Conservation (phyloP, 257 asterid genomes). For the Pogostemon cablin region DNA sequence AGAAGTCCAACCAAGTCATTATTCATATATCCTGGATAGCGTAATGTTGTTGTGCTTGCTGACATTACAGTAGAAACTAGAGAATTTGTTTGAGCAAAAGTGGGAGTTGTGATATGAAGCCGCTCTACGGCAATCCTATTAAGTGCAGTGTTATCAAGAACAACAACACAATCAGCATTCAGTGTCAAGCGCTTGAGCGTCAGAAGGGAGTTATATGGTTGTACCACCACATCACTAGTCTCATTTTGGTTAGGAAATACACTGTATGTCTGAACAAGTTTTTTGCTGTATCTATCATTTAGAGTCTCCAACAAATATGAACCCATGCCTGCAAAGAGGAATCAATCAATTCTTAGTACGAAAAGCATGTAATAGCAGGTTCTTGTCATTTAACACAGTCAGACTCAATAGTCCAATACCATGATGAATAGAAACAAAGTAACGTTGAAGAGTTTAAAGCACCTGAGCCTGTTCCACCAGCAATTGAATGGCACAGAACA, state of each 20-base stretch:
- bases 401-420: slow-evolving; percentile 16
- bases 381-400: slow-evolving; percentile 6
- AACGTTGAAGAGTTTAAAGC: slow-evolving; percentile 23
- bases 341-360: slow-evolving; percentile 26
- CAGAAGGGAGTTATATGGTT: slow-evolving; percentile 95
- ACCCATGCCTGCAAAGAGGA: slow-evolving; percentile 82
- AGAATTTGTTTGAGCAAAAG: slow-evolving; percentile 94
- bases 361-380: slow-evolving; percentile 21
- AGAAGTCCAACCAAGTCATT: slow-evolving; percentile 99
- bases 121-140: slow-evolving; percentile 97
- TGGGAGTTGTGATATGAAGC: slow-evolving; percentile 89
- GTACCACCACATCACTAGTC: slow-evolving; percentile 99
- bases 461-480: slow-evolving; percentile 99
- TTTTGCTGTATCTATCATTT: slow-evolving; percentile 97
- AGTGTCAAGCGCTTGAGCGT: slow-evolving; percentile 92
- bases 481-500: slow-evolving; percentile 98
- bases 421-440: slow-evolving; percentile 2
- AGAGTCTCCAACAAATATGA: slow-evolving; percentile 94
- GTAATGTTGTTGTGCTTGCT: slow-evolving; percentile 96
- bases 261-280: slow-evolving; percentile 96
- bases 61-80: slow-evolving; percentile 99
- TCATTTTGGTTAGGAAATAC: slow-evolving; percentile 99
- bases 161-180: slow-evolving; percentile 98
- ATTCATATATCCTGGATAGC: slow-evolving; percentile 99
- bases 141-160: slow-evolving; percentile 97